These are phyloP conservation scores for Lentinula detonsa DNA, from an alignment of 768 basidiomycete genomes.

Conservation along the genomic window DNA sequence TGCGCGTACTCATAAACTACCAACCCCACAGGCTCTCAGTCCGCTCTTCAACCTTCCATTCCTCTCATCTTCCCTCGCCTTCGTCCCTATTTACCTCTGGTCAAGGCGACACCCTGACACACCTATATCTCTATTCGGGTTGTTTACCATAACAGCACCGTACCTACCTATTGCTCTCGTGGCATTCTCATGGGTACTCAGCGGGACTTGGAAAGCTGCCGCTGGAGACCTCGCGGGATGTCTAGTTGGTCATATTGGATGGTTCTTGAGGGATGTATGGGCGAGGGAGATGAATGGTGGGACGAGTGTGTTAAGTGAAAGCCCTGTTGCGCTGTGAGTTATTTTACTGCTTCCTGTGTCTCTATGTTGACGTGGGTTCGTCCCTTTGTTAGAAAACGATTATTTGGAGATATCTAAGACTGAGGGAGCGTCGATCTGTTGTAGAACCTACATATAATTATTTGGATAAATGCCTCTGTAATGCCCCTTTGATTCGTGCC, in stretches of 20 bases:
- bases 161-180: conserved; percentile 93
- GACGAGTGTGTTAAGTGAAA: conserved; percentile 62
- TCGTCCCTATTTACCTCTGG: conserved; percentile 97
- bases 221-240: conserved; percentile 80
- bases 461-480: not conserved
- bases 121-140: conserved; percentile 93
- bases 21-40: conserved; percentile 54
- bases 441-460: not conserved
- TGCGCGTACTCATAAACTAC: not conserved
- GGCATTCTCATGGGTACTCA: conserved; percentile 77
- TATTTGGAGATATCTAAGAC: conserved; percentile 48
- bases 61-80: conserved; percentile 88
- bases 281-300: conserved; percentile 82
- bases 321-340: conserved; percentile 65
- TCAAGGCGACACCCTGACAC: conserved; percentile 90
- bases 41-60: conserved; percentile 90
- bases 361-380: not conserved
- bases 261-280: conserved; percentile 86
- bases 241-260: conserved; percentile 80
- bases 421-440: not conserved
- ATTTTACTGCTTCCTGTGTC: not conserved
- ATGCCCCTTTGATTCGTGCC: too few relatives aligned
- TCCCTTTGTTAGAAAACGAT: conserved; percentile 43
- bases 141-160: conserved; percentile 91
- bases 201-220: conserved; percentile 80